A percentile compares a stretch with the other conserved stretches of the same genome.
Evolutionary conservation across 1,139 yeast genomes (phyloP).

Genomic region (Ogataea hybrid): DNA sequence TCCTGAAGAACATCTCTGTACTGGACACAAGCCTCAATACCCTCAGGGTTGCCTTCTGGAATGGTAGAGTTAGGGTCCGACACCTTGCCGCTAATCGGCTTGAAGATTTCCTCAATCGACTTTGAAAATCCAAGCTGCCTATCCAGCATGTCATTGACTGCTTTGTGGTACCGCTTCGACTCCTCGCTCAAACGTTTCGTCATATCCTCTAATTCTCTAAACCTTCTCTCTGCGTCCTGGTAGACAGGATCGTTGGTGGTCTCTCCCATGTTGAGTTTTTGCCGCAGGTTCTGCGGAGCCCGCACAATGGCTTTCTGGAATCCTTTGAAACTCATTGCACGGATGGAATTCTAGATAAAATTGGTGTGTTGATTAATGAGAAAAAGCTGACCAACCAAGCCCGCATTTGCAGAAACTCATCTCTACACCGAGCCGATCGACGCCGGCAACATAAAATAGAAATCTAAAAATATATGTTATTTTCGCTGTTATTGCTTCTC

Average conservation of each 20-base stretch:
- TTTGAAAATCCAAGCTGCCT: conserved; percentile 92
- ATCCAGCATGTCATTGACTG: conserved; percentile 90
- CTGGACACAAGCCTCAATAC: conserved; percentile 90
- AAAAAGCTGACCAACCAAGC: background rate
- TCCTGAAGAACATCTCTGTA: conserved; percentile 86
- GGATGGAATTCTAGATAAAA: background rate
- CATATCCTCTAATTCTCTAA: conserved; percentile 85
- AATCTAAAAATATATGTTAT: conserved; percentile 8
- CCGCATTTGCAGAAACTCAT: background rate
- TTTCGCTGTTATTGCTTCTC: conserved; percentile 5
- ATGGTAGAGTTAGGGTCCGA: conserved; percentile 83
- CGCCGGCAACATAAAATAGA: conserved; percentile 1
- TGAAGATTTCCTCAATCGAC: conserved; percentile 93
- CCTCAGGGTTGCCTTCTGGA: conserved; percentile 95
- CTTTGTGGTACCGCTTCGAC: conserved; percentile 81
- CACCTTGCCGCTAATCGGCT: conserved; percentile 90
- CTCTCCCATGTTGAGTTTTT: conserved; percentile 82
- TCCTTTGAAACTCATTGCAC: conserved; percentile 86
- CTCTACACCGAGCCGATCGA: conserved; percentile 8
- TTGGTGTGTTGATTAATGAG: background rate
- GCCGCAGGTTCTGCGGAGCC: conserved; percentile 79
- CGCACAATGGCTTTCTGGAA: conserved; percentile 81
- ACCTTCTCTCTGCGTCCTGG: conserved; percentile 92
- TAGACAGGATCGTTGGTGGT: conserved; percentile 85
- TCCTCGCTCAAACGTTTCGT: conserved; percentile 89